These are phyloP conservation scores for Drechslerella coelobrocha DNA, from an alignment of 2,329 filamentous ascomycete species.

Conservation along the genomic window DNA sequence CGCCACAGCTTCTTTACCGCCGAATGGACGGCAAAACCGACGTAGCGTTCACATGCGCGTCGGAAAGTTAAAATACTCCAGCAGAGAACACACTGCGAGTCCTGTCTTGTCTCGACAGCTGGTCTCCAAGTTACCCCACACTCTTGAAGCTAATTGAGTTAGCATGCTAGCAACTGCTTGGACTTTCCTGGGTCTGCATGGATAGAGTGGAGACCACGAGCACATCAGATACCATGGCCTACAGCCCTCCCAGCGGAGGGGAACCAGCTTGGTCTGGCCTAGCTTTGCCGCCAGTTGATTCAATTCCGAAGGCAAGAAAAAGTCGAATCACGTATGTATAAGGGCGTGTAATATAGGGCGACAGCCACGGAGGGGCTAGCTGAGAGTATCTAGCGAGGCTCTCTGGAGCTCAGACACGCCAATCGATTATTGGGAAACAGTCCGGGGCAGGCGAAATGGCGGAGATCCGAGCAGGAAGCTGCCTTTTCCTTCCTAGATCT, in stretches of 20 bases:
- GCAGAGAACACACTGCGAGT: not conserved
- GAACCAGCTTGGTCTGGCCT: not conserved
- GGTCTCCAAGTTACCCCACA: conserved; percentile 40
- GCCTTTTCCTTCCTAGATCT: conserved; percentile 1
- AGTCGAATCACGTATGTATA: no score
- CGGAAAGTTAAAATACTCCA: no score
- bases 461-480: conserved; percentile 36
- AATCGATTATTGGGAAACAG: not conserved
- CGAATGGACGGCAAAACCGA: not conserved
- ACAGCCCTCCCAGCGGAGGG: not conserved
- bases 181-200: not conserved
- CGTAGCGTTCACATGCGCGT: not conserved
- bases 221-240: not conserved
- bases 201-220: not conserved
- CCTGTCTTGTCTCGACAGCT: not conserved
- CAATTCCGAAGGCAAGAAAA: no score
- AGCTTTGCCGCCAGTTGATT: not conserved
- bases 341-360: no score
- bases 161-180: not conserved
- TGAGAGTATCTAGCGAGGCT: no score
- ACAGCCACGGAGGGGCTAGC: no score
- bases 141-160: conserved; percentile 23
- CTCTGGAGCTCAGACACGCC: not conserved
- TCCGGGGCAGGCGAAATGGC: conserved; percentile 38
- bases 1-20: not conserved